phyloP scores from a whole-genome alignment of 2,329 filamentous ascomycete genomes.

The Aspergillus ustus region DNA sequence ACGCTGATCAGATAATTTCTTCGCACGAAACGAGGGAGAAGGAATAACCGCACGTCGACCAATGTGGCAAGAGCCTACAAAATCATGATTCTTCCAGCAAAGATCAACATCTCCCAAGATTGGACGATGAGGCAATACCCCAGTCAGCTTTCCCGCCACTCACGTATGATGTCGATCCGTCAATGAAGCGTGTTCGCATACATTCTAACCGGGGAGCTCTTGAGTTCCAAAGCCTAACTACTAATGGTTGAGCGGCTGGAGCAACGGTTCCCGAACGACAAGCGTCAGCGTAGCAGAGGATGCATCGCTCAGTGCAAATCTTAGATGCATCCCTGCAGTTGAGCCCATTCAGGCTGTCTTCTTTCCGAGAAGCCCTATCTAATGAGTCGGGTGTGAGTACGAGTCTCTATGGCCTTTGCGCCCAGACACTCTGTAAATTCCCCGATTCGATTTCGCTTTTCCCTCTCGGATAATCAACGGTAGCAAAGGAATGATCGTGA shows the following conservation, averaged over 20 bases:
- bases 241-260: background rate
- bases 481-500: constrained; percentile 5
- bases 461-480: constrained; percentile 9
- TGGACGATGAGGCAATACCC: constrained; percentile 4
- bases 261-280: background rate
- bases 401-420: background rate
- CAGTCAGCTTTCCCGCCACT: constrained; percentile 1
- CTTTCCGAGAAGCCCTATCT: constrained; percentile 4
- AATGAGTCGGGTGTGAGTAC: background rate
- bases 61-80: constrained; percentile 34
- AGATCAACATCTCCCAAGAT: constrained; percentile 9
- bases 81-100: constrained; percentile 29
- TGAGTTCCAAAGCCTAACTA: background rate
- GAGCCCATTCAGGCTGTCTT: background rate
- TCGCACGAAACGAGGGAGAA: constrained; percentile 25
- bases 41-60: constrained; percentile 30
- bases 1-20: constrained; percentile 34
- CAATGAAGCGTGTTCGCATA: background rate
- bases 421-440: background rate
- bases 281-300: background rate
- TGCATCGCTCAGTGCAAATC: background rate
- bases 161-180: background rate
- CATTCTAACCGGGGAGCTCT: background rate
- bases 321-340: constrained; percentile 5
- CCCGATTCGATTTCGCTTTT: background rate